Percentiles rank a stretch among this genome's conserved stretches.
Conservation (phyloP, 1,284 basidiomycete genomes). For the Schizophyllum amplum region DNA sequence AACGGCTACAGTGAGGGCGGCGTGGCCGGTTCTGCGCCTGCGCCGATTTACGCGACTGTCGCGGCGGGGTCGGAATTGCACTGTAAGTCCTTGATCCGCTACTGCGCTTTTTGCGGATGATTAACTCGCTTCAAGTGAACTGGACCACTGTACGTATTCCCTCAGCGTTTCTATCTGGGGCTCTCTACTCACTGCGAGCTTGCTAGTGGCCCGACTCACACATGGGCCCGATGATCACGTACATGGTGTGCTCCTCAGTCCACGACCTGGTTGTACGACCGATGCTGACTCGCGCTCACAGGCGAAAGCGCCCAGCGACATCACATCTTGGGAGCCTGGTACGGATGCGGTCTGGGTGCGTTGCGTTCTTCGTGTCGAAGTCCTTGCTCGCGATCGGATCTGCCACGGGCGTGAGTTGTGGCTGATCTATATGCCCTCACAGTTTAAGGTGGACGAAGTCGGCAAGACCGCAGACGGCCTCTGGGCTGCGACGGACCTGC, state of each 20-base stretch:
- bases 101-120: no score
- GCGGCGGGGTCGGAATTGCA: constrained; percentile 9
- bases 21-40: constrained; percentile 6
- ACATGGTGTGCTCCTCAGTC: constrained; percentile 10
- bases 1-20: constrained; percentile 11
- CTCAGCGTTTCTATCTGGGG: not conserved
- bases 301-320: constrained; percentile 13
- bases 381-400: no score
- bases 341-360: constrained; percentile 6
- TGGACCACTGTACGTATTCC: constrained; percentile 10
- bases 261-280: no score
- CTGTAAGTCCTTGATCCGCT: not conserved
- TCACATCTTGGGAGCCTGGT: constrained; percentile 17
- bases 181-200: not conserved
- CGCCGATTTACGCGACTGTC: constrained; percentile 9
- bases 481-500: constrained; percentile 36
- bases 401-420: not conserved
- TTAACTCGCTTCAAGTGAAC: constrained; percentile 1
- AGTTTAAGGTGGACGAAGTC: constrained; percentile 39
- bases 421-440: constrained; percentile 26
- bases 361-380: constrained; percentile 8
- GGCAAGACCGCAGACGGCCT: constrained; percentile 35
- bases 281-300: not conserved
- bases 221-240: constrained; percentile 16
- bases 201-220: not conserved